Evolutionary conservation across 2,329 filamentous ascomycete genomes (phyloP).

Genomic region (Chaetomium olivaceum): DNA sequence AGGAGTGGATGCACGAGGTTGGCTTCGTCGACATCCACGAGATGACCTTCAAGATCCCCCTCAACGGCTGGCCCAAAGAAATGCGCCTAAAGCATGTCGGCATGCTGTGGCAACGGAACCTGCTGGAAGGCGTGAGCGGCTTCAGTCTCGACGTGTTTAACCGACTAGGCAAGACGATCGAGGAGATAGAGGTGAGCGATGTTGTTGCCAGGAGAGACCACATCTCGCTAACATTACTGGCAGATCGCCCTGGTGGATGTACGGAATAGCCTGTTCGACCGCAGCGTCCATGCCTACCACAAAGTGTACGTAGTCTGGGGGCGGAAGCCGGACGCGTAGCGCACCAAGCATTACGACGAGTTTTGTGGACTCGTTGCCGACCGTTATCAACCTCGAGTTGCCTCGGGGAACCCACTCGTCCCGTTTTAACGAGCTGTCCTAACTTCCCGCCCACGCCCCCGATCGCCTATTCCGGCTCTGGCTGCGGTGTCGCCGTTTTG

Average conservation of each 20-base stretch:
- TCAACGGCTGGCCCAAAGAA: conserved; percentile 40
- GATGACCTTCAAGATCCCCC: conserved; percentile 36
- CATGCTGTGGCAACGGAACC: conserved; percentile 35
- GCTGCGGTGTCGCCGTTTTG: conserved; percentile 66
- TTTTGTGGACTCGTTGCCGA: background rate
- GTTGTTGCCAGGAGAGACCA: background rate
- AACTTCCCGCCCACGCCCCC: conserved; percentile 50
- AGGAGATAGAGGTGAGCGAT: conserved; percentile 51
- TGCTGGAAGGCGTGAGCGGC: conserved; percentile 37
- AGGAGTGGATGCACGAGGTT: conserved; percentile 33
- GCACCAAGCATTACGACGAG: too few species aligned
- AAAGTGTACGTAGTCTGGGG: conserved; percentile 54
- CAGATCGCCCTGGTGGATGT: conserved; percentile 53
- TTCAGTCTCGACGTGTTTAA: conserved; percentile 36
- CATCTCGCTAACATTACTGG: background rate
- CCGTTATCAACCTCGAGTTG: background rate
- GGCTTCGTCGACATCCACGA: conserved; percentile 39
- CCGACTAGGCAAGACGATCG: conserved; percentile 44
- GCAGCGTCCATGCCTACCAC: conserved; percentile 51
- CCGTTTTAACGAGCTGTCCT: conserved; percentile 45
- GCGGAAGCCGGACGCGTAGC: conserved; percentile 45
- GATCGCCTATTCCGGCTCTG: conserved; percentile 55
- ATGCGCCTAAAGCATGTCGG: conserved; percentile 37
- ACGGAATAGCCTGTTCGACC: conserved; percentile 49
- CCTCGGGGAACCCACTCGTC: background rate